Conservation (phyloP, 495 filamentous ascomycete species). For the Acidomyces sp. region DNA sequence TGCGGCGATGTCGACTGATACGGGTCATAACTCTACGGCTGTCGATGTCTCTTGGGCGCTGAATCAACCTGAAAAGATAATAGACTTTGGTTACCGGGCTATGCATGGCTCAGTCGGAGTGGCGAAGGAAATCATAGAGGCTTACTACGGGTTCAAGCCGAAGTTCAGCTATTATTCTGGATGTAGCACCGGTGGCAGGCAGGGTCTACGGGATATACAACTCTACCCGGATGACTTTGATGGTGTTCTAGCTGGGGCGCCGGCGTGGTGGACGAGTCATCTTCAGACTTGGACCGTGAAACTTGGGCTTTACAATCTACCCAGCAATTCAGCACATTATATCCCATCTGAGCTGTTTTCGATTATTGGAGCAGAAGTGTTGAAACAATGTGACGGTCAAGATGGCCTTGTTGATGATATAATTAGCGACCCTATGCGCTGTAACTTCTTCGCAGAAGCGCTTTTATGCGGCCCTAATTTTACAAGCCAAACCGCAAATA, state of each 20-base stretch:
- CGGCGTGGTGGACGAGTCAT: slow-evolving; percentile 39
- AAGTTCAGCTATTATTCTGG: slow-evolving; percentile 42
- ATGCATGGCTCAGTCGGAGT: slow-evolving; percentile 36
- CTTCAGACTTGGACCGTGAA: slow-evolving; percentile 38
- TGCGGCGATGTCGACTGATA: slow-evolving; percentile 42
- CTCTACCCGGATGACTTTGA: slow-evolving; percentile 35
- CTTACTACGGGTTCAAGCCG: slow-evolving; percentile 34
- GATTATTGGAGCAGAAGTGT: slow-evolving; percentile 42
- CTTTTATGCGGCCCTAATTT: slow-evolving; percentile 36
- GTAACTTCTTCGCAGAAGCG: slow-evolving; percentile 39
- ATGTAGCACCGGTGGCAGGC: slow-evolving; percentile 25
- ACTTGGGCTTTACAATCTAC: slow-evolving; percentile 23
- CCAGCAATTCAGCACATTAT: slow-evolving; percentile 34
- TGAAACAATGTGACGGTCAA: slow-evolving; percentile 51
- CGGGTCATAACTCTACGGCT: slow-evolving; percentile 37
- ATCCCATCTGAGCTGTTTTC: slow-evolving; percentile 40
- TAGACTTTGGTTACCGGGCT: slow-evolving; percentile 37
- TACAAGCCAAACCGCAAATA: slow-evolving; percentile 22
- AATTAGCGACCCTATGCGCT: slow-evolving; percentile 47
- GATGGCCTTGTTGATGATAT: slow-evolving; percentile 54
- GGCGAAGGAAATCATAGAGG: slow-evolving; percentile 25
- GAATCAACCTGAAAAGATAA: slow-evolving; percentile 25
- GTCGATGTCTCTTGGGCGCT: slow-evolving; percentile 36
- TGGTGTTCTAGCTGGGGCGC: slow-evolving; percentile 51
- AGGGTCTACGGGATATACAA: slow-evolving; percentile 1